A percentile compares a stretch with the other conserved stretches of the same genome.
Conservation (phyloP, 148 eudicot genomes). For the Camellia sinensis region DNA sequence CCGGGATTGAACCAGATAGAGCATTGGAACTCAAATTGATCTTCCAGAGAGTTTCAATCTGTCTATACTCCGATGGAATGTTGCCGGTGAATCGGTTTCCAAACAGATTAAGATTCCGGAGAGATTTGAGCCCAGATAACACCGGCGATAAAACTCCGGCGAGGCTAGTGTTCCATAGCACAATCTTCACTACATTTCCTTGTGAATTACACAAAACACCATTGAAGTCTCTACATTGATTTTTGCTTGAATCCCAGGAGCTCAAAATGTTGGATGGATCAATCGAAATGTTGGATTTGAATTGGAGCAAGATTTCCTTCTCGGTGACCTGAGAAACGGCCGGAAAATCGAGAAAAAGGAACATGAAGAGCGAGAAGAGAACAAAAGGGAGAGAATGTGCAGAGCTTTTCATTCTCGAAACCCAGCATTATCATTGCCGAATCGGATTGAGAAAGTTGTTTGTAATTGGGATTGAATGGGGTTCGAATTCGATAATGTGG, state of each 20-base stretch:
- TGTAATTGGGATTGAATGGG: neutral
- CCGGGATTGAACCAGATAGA: constrained; percentile 81
- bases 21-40: constrained; percentile 91
- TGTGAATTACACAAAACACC: constrained; percentile 69
- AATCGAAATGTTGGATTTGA: constrained; percentile 63
- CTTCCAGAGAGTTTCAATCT: constrained; percentile 72
- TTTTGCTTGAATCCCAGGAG: constrained; percentile 56
- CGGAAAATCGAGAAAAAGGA: constrained; percentile 29
- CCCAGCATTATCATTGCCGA: constrained; percentile 51
- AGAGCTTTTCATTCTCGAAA: constrained; percentile 49
- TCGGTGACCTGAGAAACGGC: constrained; percentile 53
- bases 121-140: constrained; percentile 55
- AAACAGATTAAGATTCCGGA: constrained; percentile 61
- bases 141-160: constrained; percentile 77
- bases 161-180: constrained; percentile 82
- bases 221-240: constrained; percentile 59
- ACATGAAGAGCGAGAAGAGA: neutral
- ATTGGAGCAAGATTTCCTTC: constrained; percentile 79
- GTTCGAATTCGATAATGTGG: neutral
- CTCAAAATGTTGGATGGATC: constrained; percentile 68
- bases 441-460: constrained; percentile 26
- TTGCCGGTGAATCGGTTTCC: constrained; percentile 76
- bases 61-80: constrained; percentile 71
- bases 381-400: constrained; percentile 13
- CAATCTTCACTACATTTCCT: constrained; percentile 76